Base-by-base conservation (phyloP, 2,329 filamentous ascomycete species). In the Penicillium verrucosum region DNA sequence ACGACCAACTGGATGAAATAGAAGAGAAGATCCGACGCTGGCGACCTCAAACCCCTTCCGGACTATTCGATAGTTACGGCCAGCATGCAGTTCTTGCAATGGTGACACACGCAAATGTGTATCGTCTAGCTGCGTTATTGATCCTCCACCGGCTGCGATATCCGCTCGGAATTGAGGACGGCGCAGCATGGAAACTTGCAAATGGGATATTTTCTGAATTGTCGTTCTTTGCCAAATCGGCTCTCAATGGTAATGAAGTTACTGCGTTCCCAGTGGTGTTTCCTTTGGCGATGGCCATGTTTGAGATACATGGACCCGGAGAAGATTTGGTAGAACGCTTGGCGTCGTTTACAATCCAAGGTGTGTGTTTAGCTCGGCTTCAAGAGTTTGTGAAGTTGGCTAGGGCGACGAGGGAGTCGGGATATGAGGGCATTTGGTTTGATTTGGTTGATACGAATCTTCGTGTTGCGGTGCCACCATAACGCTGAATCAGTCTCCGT, bases 61-160 rank as follows among this genome's bases (percentile, higher is more conserved):
- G 65, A 2, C 50, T 70, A 23, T 61, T 61, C 16, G 49, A 45
- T 0, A 53, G 49, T 0, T 71, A 68, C 47, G 60, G 61, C 2
- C 48, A 60, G n/a, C 50, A 62, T 36, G 70, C 73, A 43, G 60
- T 67, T 21, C 23, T 65, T 34, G 57, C 58, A 8, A 70, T 73
- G 64, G 52, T 65, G 21, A 65, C 69, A 8, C 71, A 73, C 45
- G 68, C 70, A 11, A 62, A 59, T n/a, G 60, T 69, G 10, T 73
- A 72, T 59, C 65, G 66, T 11, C 40, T 64, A 2, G 68, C 66
- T 2, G 65, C 58, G 36, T 57, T 72, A 23, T 57, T 73, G 25
- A 50, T 71, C 16, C 62, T 71, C 32, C 71, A 73, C 49, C 68
- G 70, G 1, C 51, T 71, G 30, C 58, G 68, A 30, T 68, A 70